These are phyloP conservation scores for Penicillium paneum DNA, from an alignment of 2,329 filamentous ascomycete genomes.

Conservation along the genomic window DNA sequence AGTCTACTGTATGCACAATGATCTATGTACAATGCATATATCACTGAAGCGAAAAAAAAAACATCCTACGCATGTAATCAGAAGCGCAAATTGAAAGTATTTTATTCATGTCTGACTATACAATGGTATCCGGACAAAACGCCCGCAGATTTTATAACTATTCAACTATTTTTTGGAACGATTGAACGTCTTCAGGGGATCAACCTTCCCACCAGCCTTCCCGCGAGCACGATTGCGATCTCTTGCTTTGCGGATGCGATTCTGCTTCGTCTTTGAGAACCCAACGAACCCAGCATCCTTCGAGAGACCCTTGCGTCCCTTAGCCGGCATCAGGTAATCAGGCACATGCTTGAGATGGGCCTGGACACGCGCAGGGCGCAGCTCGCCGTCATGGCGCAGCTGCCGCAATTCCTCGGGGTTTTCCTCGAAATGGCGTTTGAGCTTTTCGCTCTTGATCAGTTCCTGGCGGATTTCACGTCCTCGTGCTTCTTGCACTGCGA, in stretches of 20 bases:
- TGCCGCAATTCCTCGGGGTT: slow-evolving; percentile 87
- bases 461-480: slow-evolving; percentile 85
- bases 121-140: slow-evolving; percentile 13
- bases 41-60: not conserved
- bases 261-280: slow-evolving; percentile 51
- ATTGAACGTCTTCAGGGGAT: slow-evolving; percentile 89
- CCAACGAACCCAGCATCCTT: slow-evolving; percentile 73
- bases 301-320: slow-evolving; percentile 66
- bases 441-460: slow-evolving; percentile 86
- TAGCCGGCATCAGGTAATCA: slow-evolving; percentile 83
- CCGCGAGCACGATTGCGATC: slow-evolving; percentile 44
- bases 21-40: not conserved
- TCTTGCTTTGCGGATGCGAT: slow-evolving; percentile 51
- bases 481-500: slow-evolving; percentile 84
- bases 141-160: slow-evolving; percentile 8
- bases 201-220: slow-evolving; percentile 58
- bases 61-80: not conserved
- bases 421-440: slow-evolving; percentile 94
- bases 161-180: slow-evolving; percentile 40
- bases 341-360: slow-evolving; percentile 91
- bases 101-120: slow-evolving; percentile 12
- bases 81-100: slow-evolving; percentile 14
- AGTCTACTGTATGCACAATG: not conserved
- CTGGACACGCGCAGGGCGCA: slow-evolving; percentile 78
- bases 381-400: slow-evolving; percentile 83